Evolutionary conservation across 768 basidiomycete genomes (phyloP), one percentile per base, ranked within the genome.

Genomic region (Hemileccinum impolitum): DNA sequence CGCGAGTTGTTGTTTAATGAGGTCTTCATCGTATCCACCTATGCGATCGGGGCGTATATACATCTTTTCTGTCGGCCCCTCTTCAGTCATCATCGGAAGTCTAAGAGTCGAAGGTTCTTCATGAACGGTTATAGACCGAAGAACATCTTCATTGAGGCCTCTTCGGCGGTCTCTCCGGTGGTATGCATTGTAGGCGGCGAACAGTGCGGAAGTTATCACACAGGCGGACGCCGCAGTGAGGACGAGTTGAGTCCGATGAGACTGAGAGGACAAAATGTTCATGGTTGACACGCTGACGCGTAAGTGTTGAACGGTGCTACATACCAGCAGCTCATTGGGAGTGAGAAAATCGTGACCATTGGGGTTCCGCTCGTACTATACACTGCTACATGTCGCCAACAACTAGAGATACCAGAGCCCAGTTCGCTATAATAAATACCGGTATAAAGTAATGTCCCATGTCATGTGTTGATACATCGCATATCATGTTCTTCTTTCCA

Each of bases 1-100:
- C 4, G 95, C 87, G 39, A 99, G 77, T 67, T 96, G 86, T 63
- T 99, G 94, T 43, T 82, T 77, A 47, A 96, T 79, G 43, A 99
- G 77, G 26, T 79, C 81, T 63, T 97, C 94, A 50, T 87, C 76
- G 59, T 86, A 87, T n/a, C 62, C 70, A 11, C 57, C 59, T 11
- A 58, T 57, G 36, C 38, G 31, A 11, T 50, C 45, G n/a, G 57
- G 35, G 12, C 51, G 55, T 51, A 58, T 55, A 17, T 51, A 60
- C 5, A 38, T 55, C 30, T 58, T 60, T 26, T 57, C 53, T 9
- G 43, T 12, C 1, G 36, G 34, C 23, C 2, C 21, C 10, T 57
- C 54, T n/a, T 53, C 57, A 4, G 42, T 19, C 26, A 17, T 37
- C 39, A 35, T 40, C 7, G 49, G 30, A 26, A 32, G 43, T 19